Evolutionary conservation across 768 basidiomycete species (phyloP), one percentile per base, ranked within the genome.

Genomic region (Boletus sp.): DNA sequence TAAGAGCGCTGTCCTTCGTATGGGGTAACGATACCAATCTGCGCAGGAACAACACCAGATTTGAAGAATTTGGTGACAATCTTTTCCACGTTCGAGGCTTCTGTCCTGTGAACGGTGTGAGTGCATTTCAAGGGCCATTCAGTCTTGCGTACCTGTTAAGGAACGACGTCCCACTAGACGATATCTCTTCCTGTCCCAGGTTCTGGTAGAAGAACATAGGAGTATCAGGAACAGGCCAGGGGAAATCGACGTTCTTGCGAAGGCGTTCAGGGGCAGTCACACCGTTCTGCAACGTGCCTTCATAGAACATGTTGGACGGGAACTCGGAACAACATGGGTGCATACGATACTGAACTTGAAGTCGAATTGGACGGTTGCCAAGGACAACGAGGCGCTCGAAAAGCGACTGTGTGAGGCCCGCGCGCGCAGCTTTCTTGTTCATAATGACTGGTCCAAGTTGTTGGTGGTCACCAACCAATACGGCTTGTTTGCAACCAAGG

Each of bases 171-270:
- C 97, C 97, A 68, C 94, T 96, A 55, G 92, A 94, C 12, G 95
- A 98, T 55, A 99, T 99, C 71, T 99, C 97, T 69, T 99, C 97
- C 66, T 98, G 96, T 0, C 97, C 97, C 48, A 99, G 75, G 67
- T 99, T 99, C 81, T 98, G 96, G 75, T 99, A 98, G 78, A 98
- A 99, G 79, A 98, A 98, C 96, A 99, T 98, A 15, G 97, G 97
- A 1, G 94, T 96, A 66, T 96, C 94, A 15, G 91, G 89, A 40
- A 91, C 85, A 7, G 97, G 97, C 97, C 97, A 98, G 0, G 97
- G 97, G 76, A 98, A 99, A 72, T 98, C 97, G 41, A 98, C 95
- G 63, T 98, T 96, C 82, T 96, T 98, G 76, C 95, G 82, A 60
- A 99, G 77, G 40, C 97, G 85, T 72, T 99, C 97, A 5, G 97